A percentile compares a stretch with the other conserved stretches of the same genome.
phyloP scores from a whole-genome alignment of 208 protist species.

The Acanthamoeba sp. region DNA sequence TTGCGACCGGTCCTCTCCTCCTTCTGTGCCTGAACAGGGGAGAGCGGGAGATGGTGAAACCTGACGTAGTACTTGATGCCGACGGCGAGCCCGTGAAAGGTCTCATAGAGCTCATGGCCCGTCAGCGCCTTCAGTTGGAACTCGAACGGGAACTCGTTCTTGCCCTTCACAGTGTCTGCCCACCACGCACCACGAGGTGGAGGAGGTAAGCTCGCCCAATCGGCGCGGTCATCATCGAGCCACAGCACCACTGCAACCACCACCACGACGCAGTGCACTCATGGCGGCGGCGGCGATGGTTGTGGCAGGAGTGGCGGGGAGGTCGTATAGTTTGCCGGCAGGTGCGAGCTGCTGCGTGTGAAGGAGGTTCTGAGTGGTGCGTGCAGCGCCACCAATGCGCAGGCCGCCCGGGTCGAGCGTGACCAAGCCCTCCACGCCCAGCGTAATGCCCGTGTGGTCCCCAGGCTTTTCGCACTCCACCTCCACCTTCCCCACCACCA shows the following conservation, averaged over 20 bases:
- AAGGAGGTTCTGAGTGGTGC: neutral
- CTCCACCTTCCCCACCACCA: neutral
- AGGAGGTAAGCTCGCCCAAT: neutral
- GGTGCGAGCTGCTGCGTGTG: neutral
- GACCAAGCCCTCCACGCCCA: neutral
- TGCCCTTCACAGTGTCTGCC: neutral
- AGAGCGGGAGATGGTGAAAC: neutral
- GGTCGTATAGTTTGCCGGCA: slow-evolving; percentile 7
- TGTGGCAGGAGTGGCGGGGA: neutral
- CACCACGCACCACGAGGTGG: neutral
- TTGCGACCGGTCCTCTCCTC: too few species aligned
- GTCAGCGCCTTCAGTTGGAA: slow-evolving; percentile 19
- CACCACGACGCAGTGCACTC: too few species aligned
- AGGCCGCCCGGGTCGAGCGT: slow-evolving; percentile 7
- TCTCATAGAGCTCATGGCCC: slow-evolving; percentile 40
- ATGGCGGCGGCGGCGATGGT: too few species aligned
- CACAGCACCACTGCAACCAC: neutral
- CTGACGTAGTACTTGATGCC: neutral
- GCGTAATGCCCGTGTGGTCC: neutral
- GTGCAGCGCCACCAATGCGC: neutral
- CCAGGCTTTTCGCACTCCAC: neutral
- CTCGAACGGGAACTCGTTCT: slow-evolving; percentile 21
- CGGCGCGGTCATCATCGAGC: neutral
- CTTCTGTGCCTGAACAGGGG: too few species aligned
- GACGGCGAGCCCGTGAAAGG: slow-evolving; percentile 11